phyloP scores from a whole-genome alignment of 768 basidiomycete genomes.

The Myochromella boudieri region DNA sequence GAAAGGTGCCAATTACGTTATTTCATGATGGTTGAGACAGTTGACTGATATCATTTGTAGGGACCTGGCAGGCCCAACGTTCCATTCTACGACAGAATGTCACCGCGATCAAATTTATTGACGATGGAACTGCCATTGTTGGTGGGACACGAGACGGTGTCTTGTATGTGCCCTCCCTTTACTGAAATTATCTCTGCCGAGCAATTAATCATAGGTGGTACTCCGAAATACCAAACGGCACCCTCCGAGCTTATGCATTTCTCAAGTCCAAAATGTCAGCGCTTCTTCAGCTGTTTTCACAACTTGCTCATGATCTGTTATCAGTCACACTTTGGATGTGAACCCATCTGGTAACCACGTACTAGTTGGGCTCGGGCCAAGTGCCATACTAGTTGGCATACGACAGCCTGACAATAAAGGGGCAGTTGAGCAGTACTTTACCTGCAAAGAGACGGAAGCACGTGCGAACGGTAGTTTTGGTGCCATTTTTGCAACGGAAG shows the following conservation, averaged over 20 bases:
- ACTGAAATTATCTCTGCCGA: neutral
- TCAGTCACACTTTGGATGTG: constrained; percentile 55
- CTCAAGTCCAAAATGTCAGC: constrained; percentile 60
- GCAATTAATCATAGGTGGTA: constrained; percentile 50
- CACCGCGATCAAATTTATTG: constrained; percentile 61
- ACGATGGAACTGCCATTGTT: constrained; percentile 60
- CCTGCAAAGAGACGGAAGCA: constrained; percentile 38
- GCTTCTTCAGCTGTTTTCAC: neutral
- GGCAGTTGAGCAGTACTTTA: constrained; percentile 52
- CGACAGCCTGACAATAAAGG: constrained; percentile 49
- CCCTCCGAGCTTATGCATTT: constrained; percentile 58
- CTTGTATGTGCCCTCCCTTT: constrained; percentile 41
- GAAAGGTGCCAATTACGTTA: constrained; percentile 39
- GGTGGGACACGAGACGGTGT: constrained; percentile 73
- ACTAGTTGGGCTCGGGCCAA: constrained; percentile 52
- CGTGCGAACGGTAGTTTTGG: constrained; percentile 36
- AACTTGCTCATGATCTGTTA: neutral
- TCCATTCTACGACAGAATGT: constrained; percentile 66
- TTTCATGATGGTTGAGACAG: constrained; percentile 2
- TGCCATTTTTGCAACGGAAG: constrained; percentile 52
- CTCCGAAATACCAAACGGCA: constrained; percentile 67
- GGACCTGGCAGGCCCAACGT: constrained; percentile 63
- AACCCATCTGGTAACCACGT: constrained; percentile 48
- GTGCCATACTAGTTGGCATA: constrained; percentile 51
- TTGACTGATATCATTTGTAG: constrained; percentile 28